phyloP scores from a whole-genome alignment of 2,329 filamentous ascomycete species.

The Blastomyces parvus region DNA sequence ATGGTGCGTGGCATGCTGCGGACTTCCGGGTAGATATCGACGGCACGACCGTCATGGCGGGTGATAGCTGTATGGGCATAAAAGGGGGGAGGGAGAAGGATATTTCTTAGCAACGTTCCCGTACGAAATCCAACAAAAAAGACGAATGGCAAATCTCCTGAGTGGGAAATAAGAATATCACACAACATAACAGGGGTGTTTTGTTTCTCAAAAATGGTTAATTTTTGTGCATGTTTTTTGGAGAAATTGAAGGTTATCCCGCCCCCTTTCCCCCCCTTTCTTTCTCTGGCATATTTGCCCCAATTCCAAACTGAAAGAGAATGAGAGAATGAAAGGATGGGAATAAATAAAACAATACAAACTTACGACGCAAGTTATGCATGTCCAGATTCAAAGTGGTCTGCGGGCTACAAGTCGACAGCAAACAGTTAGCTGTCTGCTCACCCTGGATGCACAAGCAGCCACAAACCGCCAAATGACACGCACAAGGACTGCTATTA shows the following conservation, averaged over 20 bases:
- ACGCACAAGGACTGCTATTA: background rate
- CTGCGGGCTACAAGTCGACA: background rate
- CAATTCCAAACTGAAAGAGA: background rate
- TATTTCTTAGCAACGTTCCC: conserved; percentile 1
- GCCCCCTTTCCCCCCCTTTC: background rate
- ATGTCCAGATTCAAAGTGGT: conserved; percentile 8
- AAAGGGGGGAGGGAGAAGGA: background rate
- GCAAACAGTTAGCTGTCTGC: background rate
- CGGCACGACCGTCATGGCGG: background rate
- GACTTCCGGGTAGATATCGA: background rate
- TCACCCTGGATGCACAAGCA: too few species aligned
- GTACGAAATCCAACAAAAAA: background rate
- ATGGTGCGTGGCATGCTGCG: background rate
- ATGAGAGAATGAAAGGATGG: background rate
- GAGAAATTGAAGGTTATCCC: too few species aligned
- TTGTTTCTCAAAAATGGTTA: too few species aligned
- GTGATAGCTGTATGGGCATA: background rate
- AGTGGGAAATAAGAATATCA: too few species aligned
- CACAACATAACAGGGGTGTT: too few species aligned
- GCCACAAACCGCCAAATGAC: background rate
- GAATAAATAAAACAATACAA: background rate
- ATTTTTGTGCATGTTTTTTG: too few species aligned
- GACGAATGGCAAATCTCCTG: too few species aligned
- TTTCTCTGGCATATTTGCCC: background rate
- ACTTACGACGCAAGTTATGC: conserved; percentile 11